Evolutionary conservation across 2,329 filamentous ascomycete genomes (phyloP).

Genomic region (Paracoccidioides brasiliensis): DNA sequence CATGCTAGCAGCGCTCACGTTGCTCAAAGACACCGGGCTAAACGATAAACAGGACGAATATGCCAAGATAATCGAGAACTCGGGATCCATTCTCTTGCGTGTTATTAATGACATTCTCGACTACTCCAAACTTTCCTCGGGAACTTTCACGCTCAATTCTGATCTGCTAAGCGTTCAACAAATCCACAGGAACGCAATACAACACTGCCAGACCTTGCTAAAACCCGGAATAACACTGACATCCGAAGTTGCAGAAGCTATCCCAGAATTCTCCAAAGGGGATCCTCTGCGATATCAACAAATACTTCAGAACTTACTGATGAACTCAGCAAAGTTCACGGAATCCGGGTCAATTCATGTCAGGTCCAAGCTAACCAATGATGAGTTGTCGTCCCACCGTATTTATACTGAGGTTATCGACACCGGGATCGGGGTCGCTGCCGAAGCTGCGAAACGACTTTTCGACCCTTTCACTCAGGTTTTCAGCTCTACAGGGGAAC

Average conservation of each 20-base stretch:
- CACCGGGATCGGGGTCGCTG: conserved; percentile 42
- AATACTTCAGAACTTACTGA: conserved; percentile 48
- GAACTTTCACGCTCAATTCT: conserved; percentile 44
- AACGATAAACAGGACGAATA: conserved; percentile 43
- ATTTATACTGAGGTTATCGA: conserved; percentile 43
- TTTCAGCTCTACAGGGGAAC: conserved; percentile 37
- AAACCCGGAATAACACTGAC: conserved; percentile 37
- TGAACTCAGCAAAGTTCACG: conserved; percentile 51
- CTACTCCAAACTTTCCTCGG: conserved; percentile 49
- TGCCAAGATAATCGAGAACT: conserved; percentile 46
- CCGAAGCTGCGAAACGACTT: conserved; percentile 33
- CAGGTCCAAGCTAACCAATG: conserved; percentile 26
- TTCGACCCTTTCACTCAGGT: conserved; percentile 46
- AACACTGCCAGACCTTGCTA: conserved; percentile 37
- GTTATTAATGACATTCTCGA: conserved; percentile 56
- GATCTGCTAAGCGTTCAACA: conserved; percentile 38
- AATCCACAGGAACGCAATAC: conserved; percentile 37
- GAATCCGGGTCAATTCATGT: conserved; percentile 42
- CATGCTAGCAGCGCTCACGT: conserved; percentile 45
- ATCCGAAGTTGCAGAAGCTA: conserved; percentile 31
- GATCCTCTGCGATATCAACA: conserved; percentile 50
- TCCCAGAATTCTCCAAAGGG: conserved; percentile 40
- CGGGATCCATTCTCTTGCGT: conserved; percentile 44
- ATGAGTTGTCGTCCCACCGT: conserved; percentile 28
- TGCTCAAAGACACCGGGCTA: conserved; percentile 44